These are phyloP conservation scores for Pseudocercospora crystallina DNA, from an alignment of 2,329 filamentous ascomycete genomes.

Conservation along the genomic window DNA sequence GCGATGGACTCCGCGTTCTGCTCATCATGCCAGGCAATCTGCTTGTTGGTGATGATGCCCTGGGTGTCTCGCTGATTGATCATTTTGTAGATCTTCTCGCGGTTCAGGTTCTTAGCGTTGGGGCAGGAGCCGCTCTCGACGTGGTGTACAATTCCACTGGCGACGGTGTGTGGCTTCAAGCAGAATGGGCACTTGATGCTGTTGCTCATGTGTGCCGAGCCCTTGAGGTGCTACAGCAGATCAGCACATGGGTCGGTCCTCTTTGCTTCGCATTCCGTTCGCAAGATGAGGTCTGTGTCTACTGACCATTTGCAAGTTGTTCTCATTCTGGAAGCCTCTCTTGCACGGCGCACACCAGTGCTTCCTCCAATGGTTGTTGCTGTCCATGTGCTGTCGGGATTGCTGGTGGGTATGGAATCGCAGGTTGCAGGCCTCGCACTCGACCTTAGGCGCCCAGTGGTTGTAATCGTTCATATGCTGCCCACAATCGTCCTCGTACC, in stretches of 20 bases:
- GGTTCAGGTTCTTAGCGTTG: constrained; percentile 45
- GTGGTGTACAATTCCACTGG: constrained; percentile 57
- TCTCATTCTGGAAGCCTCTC: constrained; percentile 33
- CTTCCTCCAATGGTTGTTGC: constrained; percentile 28
- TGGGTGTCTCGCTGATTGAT: constrained; percentile 50
- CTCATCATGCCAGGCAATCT: constrained; percentile 48
- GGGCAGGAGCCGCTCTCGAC: constrained; percentile 58
- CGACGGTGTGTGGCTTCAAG: constrained; percentile 45
- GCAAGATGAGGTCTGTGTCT: too few species aligned
- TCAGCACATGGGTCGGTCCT: neutral
- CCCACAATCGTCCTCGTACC: constrained; percentile 22
- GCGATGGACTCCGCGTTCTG: constrained; percentile 37
- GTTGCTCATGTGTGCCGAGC: constrained; percentile 48
- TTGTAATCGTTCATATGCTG: constrained; percentile 36
- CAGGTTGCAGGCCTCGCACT: constrained; percentile 35
- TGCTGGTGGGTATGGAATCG: constrained; percentile 16
- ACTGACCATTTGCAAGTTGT: constrained; percentile 30
- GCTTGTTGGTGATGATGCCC: constrained; percentile 53
- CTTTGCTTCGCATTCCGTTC: neutral
- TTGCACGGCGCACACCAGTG: constrained; percentile 35
- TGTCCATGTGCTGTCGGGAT: constrained; percentile 32
- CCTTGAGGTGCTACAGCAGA: constrained; percentile 54
- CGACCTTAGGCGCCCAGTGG: constrained; percentile 28
- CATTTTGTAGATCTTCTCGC: constrained; percentile 49
- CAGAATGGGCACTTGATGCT: constrained; percentile 59